phyloP scores from a whole-genome alignment of 768 basidiomycete genomes.

The Mycena alexandri region DNA sequence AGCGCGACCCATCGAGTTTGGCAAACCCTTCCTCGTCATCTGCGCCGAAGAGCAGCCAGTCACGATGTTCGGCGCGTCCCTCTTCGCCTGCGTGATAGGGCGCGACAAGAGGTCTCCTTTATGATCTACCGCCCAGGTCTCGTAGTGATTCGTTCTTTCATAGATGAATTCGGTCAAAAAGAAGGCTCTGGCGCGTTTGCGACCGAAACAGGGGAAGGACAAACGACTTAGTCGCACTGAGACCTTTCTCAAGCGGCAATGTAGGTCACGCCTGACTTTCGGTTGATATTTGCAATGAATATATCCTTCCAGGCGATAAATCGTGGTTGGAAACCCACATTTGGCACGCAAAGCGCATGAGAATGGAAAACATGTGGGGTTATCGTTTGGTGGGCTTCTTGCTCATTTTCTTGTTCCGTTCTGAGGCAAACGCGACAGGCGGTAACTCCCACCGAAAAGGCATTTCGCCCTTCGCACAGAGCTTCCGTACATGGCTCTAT shows the following conservation, averaged over 20 bases:
- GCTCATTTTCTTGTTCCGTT: not conserved
- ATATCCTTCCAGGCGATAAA: slow-evolving; percentile 72
- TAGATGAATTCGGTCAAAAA: slow-evolving; percentile 64
- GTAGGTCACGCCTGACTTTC: slow-evolving; percentile 54
- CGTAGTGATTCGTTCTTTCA: not conserved
- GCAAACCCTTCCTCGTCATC: slow-evolving; percentile 92
- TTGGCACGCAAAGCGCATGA: slow-evolving; percentile 98
- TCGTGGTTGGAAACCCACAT: slow-evolving; percentile 96
- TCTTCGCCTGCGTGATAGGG: slow-evolving; percentile 82
- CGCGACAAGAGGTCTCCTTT: slow-evolving; percentile 78
- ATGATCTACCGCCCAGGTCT: not conserved
- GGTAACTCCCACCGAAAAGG: slow-evolving; percentile 89
- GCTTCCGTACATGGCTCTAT: slow-evolving; percentile 89
- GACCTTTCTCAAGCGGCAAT: slow-evolving; percentile 76
- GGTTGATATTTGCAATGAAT: not conserved
- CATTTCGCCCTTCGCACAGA: slow-evolving; percentile 91
- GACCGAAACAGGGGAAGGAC: slow-evolving; percentile 74
- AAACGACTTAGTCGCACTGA: slow-evolving; percentile 72
- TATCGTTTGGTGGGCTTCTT: slow-evolving; percentile 76
- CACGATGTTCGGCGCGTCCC: slow-evolving; percentile 95
- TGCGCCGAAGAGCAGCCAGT: slow-evolving; percentile 93
- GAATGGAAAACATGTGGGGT: slow-evolving; percentile 94
- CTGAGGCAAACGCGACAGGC: slow-evolving; percentile 62
- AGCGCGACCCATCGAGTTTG: slow-evolving; percentile 86
- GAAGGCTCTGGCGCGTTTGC: slow-evolving; percentile 54